Evolutionary conservation across 306 rosid genomes (phyloP), one percentile per base, ranked within the genome.

Genomic region (Gastrolobium bilobum): DNA sequence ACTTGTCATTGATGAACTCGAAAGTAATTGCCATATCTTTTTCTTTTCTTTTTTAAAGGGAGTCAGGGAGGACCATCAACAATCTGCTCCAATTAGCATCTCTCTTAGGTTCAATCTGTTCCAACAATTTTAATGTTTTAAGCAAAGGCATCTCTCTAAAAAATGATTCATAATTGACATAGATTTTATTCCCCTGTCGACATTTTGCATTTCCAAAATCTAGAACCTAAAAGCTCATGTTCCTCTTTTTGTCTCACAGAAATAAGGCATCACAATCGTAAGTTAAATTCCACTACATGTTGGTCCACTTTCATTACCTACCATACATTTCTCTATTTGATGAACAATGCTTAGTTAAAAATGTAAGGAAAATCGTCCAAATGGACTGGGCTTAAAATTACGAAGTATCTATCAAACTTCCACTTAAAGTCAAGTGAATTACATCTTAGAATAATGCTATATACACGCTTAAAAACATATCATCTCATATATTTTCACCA

Each of bases 301-400:
- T 35, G 31, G 52, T 62, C 33, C 53, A 51, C 48, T 11, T 63
- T 29, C 64, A 50, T 75, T 50, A 50, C 13, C 6, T 39, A 47
- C 77, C 20, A 78, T 56, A 31, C 6, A 35, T 1, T 26, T 26
- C 39, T 14, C 7, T 77, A 29, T 62, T 65, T 30, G 62, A 48
- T 35, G 71, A 62, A 72, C 4, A 51, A 26, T 26, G 54, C 6
- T 65, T 66, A 26, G 48, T 46, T 47, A 69, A 38, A 68, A 68
- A 70, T 15, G 34, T 26, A 47, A 59, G 71, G 77, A 46, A 6
- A 7, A 46, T 4, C 14, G 11, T 68, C 43, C 56, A 68, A 26
- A 50, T 46, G 42, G 11, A 53, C 47, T 13, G 64, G 64, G 71
- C 34, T 48, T 60, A 60, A 7, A 47, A 58, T 67, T 50, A 46